Conservation (phyloP, 192 early-diverging fungal species). For the Backusella westeae region DNA sequence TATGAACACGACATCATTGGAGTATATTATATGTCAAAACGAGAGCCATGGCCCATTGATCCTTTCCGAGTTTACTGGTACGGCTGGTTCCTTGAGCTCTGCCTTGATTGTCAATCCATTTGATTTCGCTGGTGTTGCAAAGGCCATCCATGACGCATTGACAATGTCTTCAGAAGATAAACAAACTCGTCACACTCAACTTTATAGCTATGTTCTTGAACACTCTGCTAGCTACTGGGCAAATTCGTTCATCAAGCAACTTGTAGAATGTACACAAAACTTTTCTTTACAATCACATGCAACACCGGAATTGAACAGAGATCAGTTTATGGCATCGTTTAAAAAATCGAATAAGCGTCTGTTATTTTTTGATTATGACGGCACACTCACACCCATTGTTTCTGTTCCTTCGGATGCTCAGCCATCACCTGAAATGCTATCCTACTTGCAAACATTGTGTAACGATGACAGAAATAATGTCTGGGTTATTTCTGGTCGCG, state of each 20-base stretch:
- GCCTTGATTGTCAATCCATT: conserved; percentile 87
- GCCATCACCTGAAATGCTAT: conserved; percentile 86
- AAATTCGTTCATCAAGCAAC: conserved; percentile 72
- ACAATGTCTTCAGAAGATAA: conserved; percentile 63
- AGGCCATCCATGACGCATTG: conserved; percentile 74
- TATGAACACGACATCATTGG: conserved; percentile 96
- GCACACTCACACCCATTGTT: conserved; percentile 92
- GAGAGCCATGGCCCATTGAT: conserved; percentile 81
- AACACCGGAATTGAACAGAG: conserved; percentile 42
- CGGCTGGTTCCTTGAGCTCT: conserved; percentile 76
- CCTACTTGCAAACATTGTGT: conserved; percentile 63
- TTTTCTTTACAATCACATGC: conserved; percentile 42
- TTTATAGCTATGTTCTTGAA: conserved; percentile 74
- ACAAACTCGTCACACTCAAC: conserved; percentile 50
- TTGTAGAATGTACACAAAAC: conserved; percentile 49
- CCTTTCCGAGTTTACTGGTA: conserved; percentile 96
- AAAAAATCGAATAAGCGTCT: conserved; percentile 66
- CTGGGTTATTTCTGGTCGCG: conserved; percentile 94
- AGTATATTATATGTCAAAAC: conserved; percentile 93
- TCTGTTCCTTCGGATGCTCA: conserved; percentile 83
- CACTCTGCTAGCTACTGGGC: conserved; percentile 92
- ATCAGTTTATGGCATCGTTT: conserved; percentile 47
- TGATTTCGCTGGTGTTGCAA: conserved; percentile 81
- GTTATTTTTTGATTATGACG: conserved; percentile 96
- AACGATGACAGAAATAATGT: conserved; percentile 82